These are phyloP conservation scores for Heliamphora pulchella DNA, from an alignment of 179 eudicot genomes.

Conservation along the genomic window DNA sequence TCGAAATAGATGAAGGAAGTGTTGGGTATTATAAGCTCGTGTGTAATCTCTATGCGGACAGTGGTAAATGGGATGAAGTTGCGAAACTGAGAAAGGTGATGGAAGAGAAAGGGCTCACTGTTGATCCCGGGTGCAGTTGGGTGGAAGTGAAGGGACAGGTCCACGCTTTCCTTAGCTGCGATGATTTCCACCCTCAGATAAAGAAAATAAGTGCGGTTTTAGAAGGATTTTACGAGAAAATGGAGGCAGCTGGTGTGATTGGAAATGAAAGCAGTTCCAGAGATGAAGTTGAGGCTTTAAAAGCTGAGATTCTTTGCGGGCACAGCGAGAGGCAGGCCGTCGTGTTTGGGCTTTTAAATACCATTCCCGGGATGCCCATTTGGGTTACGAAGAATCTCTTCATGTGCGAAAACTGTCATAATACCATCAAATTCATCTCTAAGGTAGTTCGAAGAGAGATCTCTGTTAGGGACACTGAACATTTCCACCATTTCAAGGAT, in stretches of 20 bases:
- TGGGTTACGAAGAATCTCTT: constrained; percentile 73
- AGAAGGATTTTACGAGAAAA: constrained; percentile 55
- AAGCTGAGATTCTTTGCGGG: constrained; percentile 70
- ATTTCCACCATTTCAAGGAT: constrained; percentile 67
- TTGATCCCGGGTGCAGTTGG: constrained; percentile 88
- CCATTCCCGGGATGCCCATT: constrained; percentile 66
- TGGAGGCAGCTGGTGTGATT: constrained; percentile 34
- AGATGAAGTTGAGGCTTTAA: constrained; percentile 39
- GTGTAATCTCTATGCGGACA: constrained; percentile 58
- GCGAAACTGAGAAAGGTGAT: constrained; percentile 46
- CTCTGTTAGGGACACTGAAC: constrained; percentile 61
- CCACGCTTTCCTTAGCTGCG: constrained; percentile 76
- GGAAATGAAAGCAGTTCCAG: constrained; percentile 22
- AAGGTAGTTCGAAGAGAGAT: constrained; percentile 65
- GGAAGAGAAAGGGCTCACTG: constrained; percentile 57
- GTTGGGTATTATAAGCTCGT: constrained; percentile 58
- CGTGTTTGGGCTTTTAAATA: constrained; percentile 59
- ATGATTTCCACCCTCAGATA: constrained; percentile 60
- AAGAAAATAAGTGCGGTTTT: constrained; percentile 52
- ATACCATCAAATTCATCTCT: constrained; percentile 55
- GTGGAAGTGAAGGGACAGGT: constrained; percentile 75
- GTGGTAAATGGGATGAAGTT: constrained; percentile 62
- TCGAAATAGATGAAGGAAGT: constrained; percentile 41
- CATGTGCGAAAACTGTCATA: constrained; percentile 70
- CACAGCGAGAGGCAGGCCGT: constrained; percentile 76